Evolutionary conservation across 306 rosid genomes (phyloP).

Genomic region (Gillenia trifoliata): DNA sequence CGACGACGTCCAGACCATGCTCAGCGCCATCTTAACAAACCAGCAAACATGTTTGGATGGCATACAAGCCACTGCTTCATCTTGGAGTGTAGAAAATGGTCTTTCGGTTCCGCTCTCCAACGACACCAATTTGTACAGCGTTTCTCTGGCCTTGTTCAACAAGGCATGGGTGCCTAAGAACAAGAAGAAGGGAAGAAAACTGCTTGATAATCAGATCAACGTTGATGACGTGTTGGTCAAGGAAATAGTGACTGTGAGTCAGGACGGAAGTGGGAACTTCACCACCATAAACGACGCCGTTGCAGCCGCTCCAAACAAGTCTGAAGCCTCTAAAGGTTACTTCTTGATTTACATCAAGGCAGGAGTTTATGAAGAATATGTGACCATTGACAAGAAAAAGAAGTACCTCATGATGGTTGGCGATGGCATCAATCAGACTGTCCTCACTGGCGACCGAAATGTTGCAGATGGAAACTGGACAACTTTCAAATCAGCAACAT

Average conservation of each 20-base stretch:
- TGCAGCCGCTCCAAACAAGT: constrained; percentile 61
- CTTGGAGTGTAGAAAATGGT: constrained; percentile 45
- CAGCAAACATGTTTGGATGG: constrained; percentile 71
- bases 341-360: constrained; percentile 63
- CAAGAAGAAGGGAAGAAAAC: constrained; percentile 30
- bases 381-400: constrained; percentile 49
- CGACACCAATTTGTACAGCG: constrained; percentile 55
- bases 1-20: constrained; percentile 42
- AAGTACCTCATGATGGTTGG: constrained; percentile 65
- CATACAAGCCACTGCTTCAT: constrained; percentile 39
- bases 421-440: constrained; percentile 70
- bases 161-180: constrained; percentile 52
- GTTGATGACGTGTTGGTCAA: constrained; percentile 31
- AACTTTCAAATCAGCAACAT: constrained; percentile 73
- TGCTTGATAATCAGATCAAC: constrained; percentile 20
- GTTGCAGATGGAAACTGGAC: constrained; percentile 56
- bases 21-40: constrained; percentile 68
- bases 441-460: constrained; percentile 61
- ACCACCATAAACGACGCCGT: constrained; percentile 62
- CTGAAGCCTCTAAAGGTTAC: constrained; percentile 35
- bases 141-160: constrained; percentile 59
- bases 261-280: constrained; percentile 72
- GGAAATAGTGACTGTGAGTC: constrained; percentile 52
- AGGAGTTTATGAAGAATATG: constrained; percentile 70
- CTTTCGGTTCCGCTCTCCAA: constrained; percentile 40